Percentiles rank a stretch among this genome's conserved stretches.
Evolutionary conservation across 2,329 filamentous ascomycete species (phyloP).

Genomic region (Juglanconis juglandina): DNA sequence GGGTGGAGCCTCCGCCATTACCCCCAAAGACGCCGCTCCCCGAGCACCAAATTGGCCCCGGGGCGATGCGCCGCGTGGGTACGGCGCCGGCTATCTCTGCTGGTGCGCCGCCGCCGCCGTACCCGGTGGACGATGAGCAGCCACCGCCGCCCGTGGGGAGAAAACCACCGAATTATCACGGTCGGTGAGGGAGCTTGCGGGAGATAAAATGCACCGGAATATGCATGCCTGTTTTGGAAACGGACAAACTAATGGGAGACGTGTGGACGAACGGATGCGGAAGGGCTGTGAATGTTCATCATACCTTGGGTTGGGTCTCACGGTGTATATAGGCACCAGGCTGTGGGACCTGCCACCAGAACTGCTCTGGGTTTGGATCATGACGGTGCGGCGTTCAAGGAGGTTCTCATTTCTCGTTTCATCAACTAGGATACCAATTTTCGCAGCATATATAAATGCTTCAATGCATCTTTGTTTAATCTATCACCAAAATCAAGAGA

Average conservation of each 20-base stretch:
- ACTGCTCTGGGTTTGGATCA: neutral
- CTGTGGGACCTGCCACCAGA: neutral
- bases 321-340: neutral
- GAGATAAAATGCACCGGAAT: neutral
- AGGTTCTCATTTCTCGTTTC: neutral
- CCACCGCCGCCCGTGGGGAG: conserved; percentile 80
- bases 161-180: conserved; percentile 69
- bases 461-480: conserved; percentile 1
- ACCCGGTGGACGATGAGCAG: conserved; percentile 74
- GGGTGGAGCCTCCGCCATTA: conserved; percentile 64
- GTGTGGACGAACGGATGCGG: neutral
- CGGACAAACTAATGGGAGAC: neutral
- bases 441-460: conserved; percentile 9
- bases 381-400: conserved; percentile 2
- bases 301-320: no score
- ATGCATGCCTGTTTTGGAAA: neutral
- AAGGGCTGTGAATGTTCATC: neutral
- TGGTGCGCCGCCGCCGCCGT: conserved; percentile 54
- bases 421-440: conserved; percentile 19
- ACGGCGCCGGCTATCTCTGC: conserved; percentile 9
- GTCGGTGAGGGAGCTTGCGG: conserved; percentile 35
- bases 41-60: conserved; percentile 37
- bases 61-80: conserved; percentile 26
- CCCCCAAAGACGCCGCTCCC: conserved; percentile 75
- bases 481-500: neutral